phyloP scores from a whole-genome alignment of 768 basidiomycete species.

The Fistulinella prunicolor region DNA sequence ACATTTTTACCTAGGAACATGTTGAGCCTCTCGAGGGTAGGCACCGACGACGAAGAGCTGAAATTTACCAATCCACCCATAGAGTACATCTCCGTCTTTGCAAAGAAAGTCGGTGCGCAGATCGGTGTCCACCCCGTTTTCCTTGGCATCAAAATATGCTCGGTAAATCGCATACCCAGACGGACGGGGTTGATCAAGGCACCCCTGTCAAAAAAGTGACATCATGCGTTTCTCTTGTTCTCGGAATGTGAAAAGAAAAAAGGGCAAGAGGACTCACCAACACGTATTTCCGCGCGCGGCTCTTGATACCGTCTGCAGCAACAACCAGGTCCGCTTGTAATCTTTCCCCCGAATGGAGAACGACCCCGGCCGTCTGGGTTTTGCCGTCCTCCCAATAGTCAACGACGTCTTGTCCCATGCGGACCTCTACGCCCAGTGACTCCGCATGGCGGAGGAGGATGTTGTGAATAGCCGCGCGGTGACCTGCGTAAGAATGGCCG shows the following conservation, averaged over 20 bases:
- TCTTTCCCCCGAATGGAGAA: conserved; percentile 14
- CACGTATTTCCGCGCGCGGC: conserved; percentile 20
- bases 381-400: conserved; percentile 19
- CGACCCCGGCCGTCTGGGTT: conserved; percentile 10
- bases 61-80: conserved; percentile 24
- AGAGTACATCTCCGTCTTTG: conserved; percentile 18
- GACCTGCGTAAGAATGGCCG: conserved; percentile 21
- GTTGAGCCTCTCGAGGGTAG: background rate
- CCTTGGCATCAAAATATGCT: conserved; percentile 27
- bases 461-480: conserved; percentile 23
- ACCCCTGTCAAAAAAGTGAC: conserved; percentile 15
- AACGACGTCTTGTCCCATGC: conserved; percentile 21
- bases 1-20: conserved; percentile 13
- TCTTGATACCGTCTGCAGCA: conserved; percentile 29
- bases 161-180: conserved; percentile 30
- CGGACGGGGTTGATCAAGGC: conserved; percentile 23
- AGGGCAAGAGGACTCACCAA: conserved; percentile 9
- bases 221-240: background rate
- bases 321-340: conserved; percentile 27
- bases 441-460: conserved; percentile 20
- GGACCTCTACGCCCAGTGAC: conserved; percentile 22
- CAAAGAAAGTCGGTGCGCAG: conserved; percentile 20
- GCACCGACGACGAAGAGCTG: background rate
- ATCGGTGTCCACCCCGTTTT: conserved; percentile 21
- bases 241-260: background rate